These are phyloP conservation scores for Albophoma yamanashiensis DNA, from an alignment of 2,329 filamentous ascomycete species.

Conservation along the genomic window DNA sequence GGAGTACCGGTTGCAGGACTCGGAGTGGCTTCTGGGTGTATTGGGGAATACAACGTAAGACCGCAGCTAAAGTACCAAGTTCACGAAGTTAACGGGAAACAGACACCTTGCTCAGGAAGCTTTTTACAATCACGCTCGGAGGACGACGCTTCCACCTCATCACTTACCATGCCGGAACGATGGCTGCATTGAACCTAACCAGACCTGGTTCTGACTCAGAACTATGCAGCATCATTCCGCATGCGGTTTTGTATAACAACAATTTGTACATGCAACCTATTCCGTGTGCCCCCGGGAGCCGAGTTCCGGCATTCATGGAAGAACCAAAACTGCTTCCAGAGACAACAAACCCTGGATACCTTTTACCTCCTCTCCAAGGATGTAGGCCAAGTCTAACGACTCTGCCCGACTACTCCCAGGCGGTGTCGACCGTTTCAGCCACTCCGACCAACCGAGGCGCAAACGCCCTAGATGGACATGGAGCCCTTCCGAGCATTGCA, in stretches of 20 bases:
- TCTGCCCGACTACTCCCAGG: too few species aligned
- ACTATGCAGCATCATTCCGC: conserved; percentile 71
- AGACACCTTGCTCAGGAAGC: conserved; percentile 98
- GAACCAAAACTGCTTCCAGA: conserved; percentile 49
- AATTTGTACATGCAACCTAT: conserved; percentile 74
- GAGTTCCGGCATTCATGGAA: conserved; percentile 70
- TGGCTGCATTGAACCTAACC: conserved; percentile 61
- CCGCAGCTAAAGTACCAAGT: conserved; percentile 31
- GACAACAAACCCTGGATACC: conserved; percentile 21
- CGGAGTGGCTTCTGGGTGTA: conserved; percentile 89
- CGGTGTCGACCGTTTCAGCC: too few species aligned
- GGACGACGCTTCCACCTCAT: conserved; percentile 92
- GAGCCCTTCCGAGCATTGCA: too few species aligned
- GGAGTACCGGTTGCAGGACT: conserved; percentile 94
- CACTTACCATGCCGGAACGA: conserved; percentile 84
- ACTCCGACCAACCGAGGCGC: too few species aligned
- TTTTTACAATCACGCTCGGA: conserved; percentile 92
- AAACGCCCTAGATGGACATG: too few species aligned
- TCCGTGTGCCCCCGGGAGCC: conserved; percentile 29
- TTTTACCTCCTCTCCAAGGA: neutral
- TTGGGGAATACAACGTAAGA: conserved; percentile 98
- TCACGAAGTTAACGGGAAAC: conserved; percentile 62
- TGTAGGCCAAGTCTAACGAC: too few species aligned
- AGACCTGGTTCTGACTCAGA: conserved; percentile 74
- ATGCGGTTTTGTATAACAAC: conserved; percentile 95